phyloP scores from a whole-genome alignment of 768 basidiomycete genomes.

The Auricularia cornea region DNA sequence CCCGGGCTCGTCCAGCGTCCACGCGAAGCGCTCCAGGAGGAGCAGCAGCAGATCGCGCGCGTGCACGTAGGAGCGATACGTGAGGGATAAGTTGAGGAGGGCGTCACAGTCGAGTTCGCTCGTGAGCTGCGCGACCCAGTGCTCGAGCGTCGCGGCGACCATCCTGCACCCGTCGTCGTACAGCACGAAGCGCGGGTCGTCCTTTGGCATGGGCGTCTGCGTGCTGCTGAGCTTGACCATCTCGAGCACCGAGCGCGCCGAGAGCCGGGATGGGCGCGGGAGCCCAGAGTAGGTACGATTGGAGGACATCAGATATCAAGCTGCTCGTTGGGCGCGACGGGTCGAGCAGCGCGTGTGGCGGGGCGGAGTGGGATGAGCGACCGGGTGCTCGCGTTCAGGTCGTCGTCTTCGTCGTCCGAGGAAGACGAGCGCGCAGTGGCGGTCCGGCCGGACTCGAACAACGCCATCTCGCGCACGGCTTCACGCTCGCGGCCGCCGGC shows the following conservation, averaged over 20 bases:
- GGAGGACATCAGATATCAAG: conserved; percentile 72
- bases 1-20: conserved; percentile 55
- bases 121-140: conserved; percentile 88
- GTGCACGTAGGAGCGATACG: conserved; percentile 78
- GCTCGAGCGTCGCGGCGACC: conserved; percentile 86
- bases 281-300: conserved; percentile 77
- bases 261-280: conserved; percentile 59
- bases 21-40: conserved; percentile 81
- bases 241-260: conserved; percentile 48
- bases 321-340: conserved; percentile 30
- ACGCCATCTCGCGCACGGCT: conserved; percentile 70
- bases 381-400: neutral
- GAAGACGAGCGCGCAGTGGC: conserved; percentile 24
- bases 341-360: neutral
- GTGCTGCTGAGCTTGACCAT: conserved; percentile 54
- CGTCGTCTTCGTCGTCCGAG: neutral
- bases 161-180: conserved; percentile 36
- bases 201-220: conserved; percentile 55
- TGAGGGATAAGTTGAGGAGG: conserved; percentile 83
- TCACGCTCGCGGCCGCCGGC: conserved; percentile 36
- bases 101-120: conserved; percentile 82
- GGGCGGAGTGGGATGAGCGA: neutral
- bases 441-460: conserved; percentile 76
- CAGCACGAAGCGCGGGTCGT: conserved; percentile 86
- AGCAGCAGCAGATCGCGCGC: conserved; percentile 74